Percentiles rank a stretch among this genome's conserved stretches.
Conservation (phyloP, 176 grass and related monocot genomes). For the Musa troglodytarum region DNA sequence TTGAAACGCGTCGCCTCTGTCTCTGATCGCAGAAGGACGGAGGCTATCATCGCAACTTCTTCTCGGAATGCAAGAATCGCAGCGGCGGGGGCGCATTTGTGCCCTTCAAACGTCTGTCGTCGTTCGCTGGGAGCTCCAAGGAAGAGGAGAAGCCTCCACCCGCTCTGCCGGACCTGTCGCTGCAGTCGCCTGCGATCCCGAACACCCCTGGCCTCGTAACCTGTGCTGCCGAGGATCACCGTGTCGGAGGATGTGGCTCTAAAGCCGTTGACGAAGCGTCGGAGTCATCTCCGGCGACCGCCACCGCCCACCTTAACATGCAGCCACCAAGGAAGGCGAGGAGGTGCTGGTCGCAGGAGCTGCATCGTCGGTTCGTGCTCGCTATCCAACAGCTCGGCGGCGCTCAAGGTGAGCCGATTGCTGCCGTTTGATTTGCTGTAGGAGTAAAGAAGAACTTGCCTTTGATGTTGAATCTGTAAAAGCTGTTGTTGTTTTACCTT, state of each 20-base stretch:
- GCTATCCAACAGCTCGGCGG: slow-evolving; percentile 74
- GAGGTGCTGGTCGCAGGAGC: slow-evolving; percentile 82
- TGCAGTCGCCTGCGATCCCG: not conserved
- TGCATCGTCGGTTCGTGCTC: slow-evolving; percentile 71
- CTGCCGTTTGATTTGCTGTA: no score
- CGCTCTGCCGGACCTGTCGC: not conserved
- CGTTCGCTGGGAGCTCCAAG: not conserved
- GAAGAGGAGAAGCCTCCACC: not conserved
- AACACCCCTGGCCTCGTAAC: not conserved
- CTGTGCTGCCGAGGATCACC: not conserved
- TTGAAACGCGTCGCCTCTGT: not conserved
- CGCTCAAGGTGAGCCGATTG: slow-evolving; percentile 38
- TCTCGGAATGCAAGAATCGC: not conserved
- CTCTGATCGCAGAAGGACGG: not conserved
- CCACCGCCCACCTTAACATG: not conserved
- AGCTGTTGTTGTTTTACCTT: no score
- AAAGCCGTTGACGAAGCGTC: not conserved
- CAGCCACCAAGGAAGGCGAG: slow-evolving; percentile 53
- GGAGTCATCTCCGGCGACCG: not conserved
- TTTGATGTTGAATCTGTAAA: not conserved
- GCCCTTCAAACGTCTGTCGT: slow-evolving; percentile 9
- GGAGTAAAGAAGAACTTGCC: not conserved
- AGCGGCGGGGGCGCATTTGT: slow-evolving; percentile 3
- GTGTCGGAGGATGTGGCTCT: not conserved
- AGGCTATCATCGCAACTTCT: not conserved